phyloP scores from a whole-genome alignment of 2,329 filamentous ascomycete genomes.

The Purpureocillium lavendulum region DNA sequence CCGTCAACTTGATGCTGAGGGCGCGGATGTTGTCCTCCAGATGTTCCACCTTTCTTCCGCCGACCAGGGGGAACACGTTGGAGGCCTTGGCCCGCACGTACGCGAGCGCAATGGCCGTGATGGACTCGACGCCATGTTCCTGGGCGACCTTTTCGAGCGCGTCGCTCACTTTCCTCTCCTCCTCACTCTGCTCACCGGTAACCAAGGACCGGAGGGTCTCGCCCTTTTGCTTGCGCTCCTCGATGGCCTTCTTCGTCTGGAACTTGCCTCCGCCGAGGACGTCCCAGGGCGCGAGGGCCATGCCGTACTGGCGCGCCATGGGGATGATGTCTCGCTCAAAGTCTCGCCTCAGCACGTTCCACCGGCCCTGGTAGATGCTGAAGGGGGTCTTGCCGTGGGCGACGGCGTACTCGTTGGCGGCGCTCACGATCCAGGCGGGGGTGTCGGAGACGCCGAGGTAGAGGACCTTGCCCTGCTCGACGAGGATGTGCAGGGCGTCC shows the following conservation, averaged over 20 bases:
- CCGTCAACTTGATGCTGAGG: conserved; percentile 48
- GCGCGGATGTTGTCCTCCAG: conserved; percentile 63
- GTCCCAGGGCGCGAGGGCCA: conserved; percentile 53
- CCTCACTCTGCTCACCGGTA: conserved; percentile 17
- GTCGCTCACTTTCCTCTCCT: conserved; percentile 41
- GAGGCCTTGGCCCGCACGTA: conserved; percentile 67
- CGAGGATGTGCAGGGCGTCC: conserved; percentile 56
- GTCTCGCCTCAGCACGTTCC: conserved; percentile 29
- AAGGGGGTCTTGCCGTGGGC: conserved; percentile 63
- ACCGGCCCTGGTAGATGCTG: conserved; percentile 36
- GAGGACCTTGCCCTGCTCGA: conserved; percentile 50
- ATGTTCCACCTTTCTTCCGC: conserved; percentile 61
- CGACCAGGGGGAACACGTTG: conserved; percentile 66
- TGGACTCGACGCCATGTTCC: conserved; percentile 27
- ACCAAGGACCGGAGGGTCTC: too few species aligned
- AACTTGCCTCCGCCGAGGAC: conserved; percentile 43
- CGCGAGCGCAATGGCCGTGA: conserved; percentile 52
- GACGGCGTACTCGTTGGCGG: conserved; percentile 63
- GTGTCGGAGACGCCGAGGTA: conserved; percentile 62
- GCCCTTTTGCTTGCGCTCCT: too few species aligned
- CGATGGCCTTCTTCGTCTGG: conserved; percentile 21
- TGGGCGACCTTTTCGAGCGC: conserved; percentile 41
- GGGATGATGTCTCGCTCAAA: conserved; percentile 35
- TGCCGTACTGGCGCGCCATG: conserved; percentile 32
- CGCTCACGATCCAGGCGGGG: conserved; percentile 62